Base-by-base conservation (phyloP, 2,329 filamentous ascomycete genomes). In the Colletotrichum scovillei region DNA sequence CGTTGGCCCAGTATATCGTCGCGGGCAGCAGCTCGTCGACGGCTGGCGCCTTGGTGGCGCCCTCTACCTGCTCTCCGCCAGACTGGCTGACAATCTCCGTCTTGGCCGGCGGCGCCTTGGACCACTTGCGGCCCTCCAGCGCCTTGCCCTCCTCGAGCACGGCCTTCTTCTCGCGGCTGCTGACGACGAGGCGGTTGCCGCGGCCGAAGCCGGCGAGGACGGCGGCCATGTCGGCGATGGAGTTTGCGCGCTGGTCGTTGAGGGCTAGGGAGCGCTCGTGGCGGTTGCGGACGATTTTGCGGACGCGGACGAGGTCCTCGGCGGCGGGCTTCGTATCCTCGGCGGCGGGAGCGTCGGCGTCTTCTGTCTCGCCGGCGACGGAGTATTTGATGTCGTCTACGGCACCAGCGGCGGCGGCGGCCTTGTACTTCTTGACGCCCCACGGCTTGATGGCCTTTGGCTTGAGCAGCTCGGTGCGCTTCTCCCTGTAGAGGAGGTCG, bases 161-260 rank as follows among this genome's bases (percentile, higher is more conserved):
- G 26, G 63, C 32, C 52, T 73, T 49, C 46, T 69, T 26, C 62
- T 73, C 66, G 46, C 72, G 52, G 2, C 58, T 58, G 57, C 72
- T 52, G 16, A 77, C 38, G 77, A 80, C 79, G 70, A 91, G 83
- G 78, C 81, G 84, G 80, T 88, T 90, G 42, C 89, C 88, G 74
- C 84, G 82, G 49, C 89, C 88, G 11, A 79, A 75, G 5, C 89
- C 89, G 8, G 81, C 82, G 66, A 92, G 84, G 26, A 91, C 87
- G 26, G 86, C 87, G 0, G 91, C 90, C 75, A 93, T 85, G 80
- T 93, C 91, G 68, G 91, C 91, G 60, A 93, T 84, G 14, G 86
- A 84, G 79, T 92, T 92, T 65, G 86, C 85, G 80, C 88, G 89
- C 82, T 92, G 90, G 78, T 90, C 86, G 79, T 89, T 90, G 65